Conservation (phyloP, 1,284 basidiomycete genomes). For the Pseudozyma flocculosa region DNA sequence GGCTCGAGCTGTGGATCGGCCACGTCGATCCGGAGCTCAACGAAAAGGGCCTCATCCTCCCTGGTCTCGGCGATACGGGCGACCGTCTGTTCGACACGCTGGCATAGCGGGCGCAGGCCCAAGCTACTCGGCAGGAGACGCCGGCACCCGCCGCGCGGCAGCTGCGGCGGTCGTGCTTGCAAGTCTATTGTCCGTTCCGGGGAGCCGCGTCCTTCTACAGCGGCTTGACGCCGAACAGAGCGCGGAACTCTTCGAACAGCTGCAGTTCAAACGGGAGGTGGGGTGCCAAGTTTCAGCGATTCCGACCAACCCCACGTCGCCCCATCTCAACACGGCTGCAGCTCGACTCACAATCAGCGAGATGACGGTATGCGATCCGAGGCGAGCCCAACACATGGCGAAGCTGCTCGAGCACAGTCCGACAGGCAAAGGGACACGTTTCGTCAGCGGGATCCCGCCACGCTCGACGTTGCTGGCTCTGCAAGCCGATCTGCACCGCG, state of each 20-base stretch:
- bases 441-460: too few relatives aligned
- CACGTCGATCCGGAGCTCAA: slow-evolving; percentile 45
- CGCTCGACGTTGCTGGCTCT: too few relatives aligned
- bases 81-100: slow-evolving; percentile 44
- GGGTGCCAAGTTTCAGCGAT: background rate
- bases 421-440: too few relatives aligned
- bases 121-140: too few relatives aligned
- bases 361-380: slow-evolving; percentile 45
- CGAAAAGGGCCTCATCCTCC: slow-evolving; percentile 48
- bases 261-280: background rate
- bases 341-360: slow-evolving; percentile 31
- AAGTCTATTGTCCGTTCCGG: too few relatives aligned
- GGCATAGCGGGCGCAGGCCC: slow-evolving; percentile 8
- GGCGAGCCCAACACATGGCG: slow-evolving; percentile 48
- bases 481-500: too few relatives aligned
- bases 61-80: slow-evolving; percentile 52
- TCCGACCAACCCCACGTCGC: too few relatives aligned
- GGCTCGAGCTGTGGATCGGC: slow-evolving; percentile 69
- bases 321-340: too few relatives aligned
- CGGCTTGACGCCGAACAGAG: slow-evolving; percentile 42
- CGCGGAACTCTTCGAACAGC: slow-evolving; percentile 45
- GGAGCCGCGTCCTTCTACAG: slow-evolving; percentile 23
- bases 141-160: too few relatives aligned
- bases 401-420: too few relatives aligned
- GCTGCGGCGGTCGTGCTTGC: too few relatives aligned